Conservation (phyloP, 2,329 filamentous ascomycete genomes). For the Arthroderma sp. region DNA sequence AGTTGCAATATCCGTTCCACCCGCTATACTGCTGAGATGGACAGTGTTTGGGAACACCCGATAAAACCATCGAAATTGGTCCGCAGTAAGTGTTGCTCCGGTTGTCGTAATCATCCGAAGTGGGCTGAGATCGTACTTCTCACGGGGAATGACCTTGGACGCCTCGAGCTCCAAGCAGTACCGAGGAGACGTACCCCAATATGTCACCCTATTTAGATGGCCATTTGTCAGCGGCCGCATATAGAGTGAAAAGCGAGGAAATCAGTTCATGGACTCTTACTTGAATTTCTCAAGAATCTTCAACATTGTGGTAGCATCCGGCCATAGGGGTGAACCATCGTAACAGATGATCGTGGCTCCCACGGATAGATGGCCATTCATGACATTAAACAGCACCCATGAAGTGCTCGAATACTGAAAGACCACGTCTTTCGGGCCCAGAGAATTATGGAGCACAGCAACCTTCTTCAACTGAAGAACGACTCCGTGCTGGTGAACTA, state of each 20-base stretch:
- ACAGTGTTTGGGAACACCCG: slow-evolving; percentile 22
- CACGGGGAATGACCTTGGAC: slow-evolving; percentile 22
- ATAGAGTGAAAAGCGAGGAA: too few species aligned
- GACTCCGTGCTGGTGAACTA: slow-evolving; percentile 33
- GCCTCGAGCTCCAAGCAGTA: slow-evolving; percentile 33
- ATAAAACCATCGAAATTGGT: slow-evolving; percentile 37
- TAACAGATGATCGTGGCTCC: slow-evolving; percentile 24
- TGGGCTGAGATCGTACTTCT: slow-evolving; percentile 25
- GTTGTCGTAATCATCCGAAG: slow-evolving; percentile 34
- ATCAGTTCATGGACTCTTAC: not conserved
- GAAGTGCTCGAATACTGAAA: slow-evolving; percentile 36
- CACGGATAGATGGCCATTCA: slow-evolving; percentile 30
- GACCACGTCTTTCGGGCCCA: slow-evolving; percentile 27
- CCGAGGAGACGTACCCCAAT: slow-evolving; percentile 33
- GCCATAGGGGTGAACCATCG: slow-evolving; percentile 32
- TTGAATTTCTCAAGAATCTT: slow-evolving; percentile 24
- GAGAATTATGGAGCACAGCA: slow-evolving; percentile 31
- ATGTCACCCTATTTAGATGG: slow-evolving; percentile 18
- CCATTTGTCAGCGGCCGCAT: too few species aligned
- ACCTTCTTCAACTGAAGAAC: slow-evolving; percentile 35
- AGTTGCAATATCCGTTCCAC: slow-evolving; percentile 37
- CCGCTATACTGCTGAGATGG: slow-evolving; percentile 32
- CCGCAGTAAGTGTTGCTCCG: slow-evolving; percentile 30
- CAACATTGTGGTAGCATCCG: slow-evolving; percentile 24
- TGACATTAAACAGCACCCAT: slow-evolving; percentile 37